These are phyloP conservation scores for Populus tomentosa DNA, from an alignment of 441 rosid species.

Conservation along the genomic window DNA sequence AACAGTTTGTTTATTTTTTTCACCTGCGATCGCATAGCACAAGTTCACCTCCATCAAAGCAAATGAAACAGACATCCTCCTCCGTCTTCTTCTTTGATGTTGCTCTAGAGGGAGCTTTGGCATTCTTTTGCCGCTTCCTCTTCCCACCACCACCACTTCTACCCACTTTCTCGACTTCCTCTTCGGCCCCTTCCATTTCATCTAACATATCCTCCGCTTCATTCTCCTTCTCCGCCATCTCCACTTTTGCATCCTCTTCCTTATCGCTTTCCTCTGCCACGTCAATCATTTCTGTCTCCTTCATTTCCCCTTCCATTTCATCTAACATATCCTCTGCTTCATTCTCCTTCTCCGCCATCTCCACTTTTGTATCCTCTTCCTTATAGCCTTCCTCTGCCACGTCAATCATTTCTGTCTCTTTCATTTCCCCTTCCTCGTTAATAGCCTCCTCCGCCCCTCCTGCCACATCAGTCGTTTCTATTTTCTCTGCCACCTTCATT, in stretches of 20 bases:
- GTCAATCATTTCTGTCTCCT: slow-evolving; percentile 12
- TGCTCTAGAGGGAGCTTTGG: slow-evolving; percentile 39
- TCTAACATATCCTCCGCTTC: slow-evolving; percentile 29
- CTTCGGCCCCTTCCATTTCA: slow-evolving; percentile 36
- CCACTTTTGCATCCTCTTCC: slow-evolving; percentile 26
- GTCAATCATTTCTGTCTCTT: slow-evolving; percentile 12
- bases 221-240: slow-evolving; percentile 38
- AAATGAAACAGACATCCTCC: slow-evolving; percentile 97
- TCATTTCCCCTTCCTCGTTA: slow-evolving; percentile 2
- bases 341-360: slow-evolving; percentile 38
- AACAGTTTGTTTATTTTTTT: slow-evolving; percentile 1
- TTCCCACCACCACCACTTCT: slow-evolving; percentile 47
- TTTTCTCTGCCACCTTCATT: slow-evolving; percentile 2
- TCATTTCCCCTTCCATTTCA: slow-evolving; percentile 18
- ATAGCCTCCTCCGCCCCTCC: slow-evolving; percentile 6
- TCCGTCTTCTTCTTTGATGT: slow-evolving; percentile 61
- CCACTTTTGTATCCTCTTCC: slow-evolving; percentile 26
- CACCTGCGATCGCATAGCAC: slow-evolving; percentile 98
- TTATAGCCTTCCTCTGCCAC: background rate
- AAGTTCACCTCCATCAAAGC: slow-evolving; percentile 95
- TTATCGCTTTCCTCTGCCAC: background rate
- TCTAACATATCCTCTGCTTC: slow-evolving; percentile 28
- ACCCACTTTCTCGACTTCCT: slow-evolving; percentile 41
- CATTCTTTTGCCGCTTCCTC: slow-evolving; percentile 65
- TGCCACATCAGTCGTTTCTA: slow-evolving; percentile 10